Evolutionary conservation across 2,329 filamentous ascomycete species (phyloP).

Genomic region (Didymella segeticola): DNA sequence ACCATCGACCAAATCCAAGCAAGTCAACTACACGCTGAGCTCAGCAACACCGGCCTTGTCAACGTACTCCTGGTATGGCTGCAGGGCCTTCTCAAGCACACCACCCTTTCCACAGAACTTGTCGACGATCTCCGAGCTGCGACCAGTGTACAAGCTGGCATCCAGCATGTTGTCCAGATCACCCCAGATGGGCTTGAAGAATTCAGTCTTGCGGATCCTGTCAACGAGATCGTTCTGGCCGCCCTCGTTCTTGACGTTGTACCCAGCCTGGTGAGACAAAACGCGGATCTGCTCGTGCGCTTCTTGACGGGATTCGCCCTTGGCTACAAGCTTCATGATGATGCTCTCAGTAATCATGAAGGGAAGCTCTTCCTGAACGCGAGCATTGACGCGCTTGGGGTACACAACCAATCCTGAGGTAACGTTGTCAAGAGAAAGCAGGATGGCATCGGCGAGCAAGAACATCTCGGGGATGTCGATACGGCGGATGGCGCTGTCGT

Average conservation of each 20-base stretch:
- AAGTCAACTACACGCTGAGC: conserved; percentile 34
- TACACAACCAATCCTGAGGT: conserved; percentile 78
- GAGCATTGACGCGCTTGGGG: conserved; percentile 70
- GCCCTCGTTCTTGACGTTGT: conserved; percentile 74
- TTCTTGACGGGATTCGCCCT: conserved; percentile 76
- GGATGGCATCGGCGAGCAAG: conserved; percentile 61
- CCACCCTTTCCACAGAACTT: conserved; percentile 30
- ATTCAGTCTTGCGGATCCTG: conserved; percentile 73
- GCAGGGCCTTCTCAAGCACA: conserved; percentile 50
- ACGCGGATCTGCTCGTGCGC: conserved; percentile 87
- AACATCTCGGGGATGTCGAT: conserved; percentile 58
- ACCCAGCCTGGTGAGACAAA: conserved; percentile 76
- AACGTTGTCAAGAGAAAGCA: conserved; percentile 75
- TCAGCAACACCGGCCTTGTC: conserved; percentile 41
- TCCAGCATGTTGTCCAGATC: conserved; percentile 74
- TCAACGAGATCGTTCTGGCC: conserved; percentile 82
- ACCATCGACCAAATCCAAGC: not conserved
- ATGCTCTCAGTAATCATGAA: conserved; percentile 77
- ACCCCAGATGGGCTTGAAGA: conserved; percentile 74
- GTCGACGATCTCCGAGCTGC: conserved; percentile 48
- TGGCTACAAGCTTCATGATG: conserved; percentile 71
- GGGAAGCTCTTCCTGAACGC: conserved; percentile 76
- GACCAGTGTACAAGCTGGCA: conserved; percentile 66
- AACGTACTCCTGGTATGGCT: conserved; percentile 59
- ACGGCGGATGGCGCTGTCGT: conserved; percentile 75